Base-by-base conservation (phyloP, 1,284 basidiomycete species). In the Ceratobasidium sp. region DNA sequence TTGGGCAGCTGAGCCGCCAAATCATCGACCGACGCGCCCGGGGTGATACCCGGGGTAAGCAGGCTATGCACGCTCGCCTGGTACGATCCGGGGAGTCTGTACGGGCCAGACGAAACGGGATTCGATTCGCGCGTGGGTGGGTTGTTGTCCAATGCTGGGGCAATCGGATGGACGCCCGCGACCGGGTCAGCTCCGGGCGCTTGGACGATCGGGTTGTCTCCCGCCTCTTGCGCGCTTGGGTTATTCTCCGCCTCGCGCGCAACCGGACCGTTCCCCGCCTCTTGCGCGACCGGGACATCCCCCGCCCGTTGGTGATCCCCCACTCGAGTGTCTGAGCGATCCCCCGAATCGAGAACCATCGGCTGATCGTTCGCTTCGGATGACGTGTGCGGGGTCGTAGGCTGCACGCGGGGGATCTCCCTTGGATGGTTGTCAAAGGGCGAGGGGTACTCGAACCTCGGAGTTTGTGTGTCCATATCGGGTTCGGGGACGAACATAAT, bases 391-490 rank as follows among this genome's bases (percentile, higher is more conserved):
- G 53, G 53, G 53, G 53, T 33, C 14, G n/a, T 30, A 6, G 53
- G 18, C 28, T 36, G 28, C 53, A 36, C 53, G 53, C 53, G 53
- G 53, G 53, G 53, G 53, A 54, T 54, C 53, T 36, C 53, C 33
- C 28, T 4, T 8, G 1, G 1, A 7, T 38, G 7, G 16, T 54
- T 18, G 53, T 59, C 58, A 38, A 59, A 59, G 58, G 58, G 58
- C 58, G 58, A 38, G 33, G 58, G 40, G 12, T 18, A 11, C 58
- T 54, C 53, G 53, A 54, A 54, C 53, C 53, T 54, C 53, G 53
- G 53, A 16, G 58, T 59, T 1, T 14, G 46, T 5, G 46, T n/a
- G 46, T 49, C 46, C n/a, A 49, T n/a, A 49, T 49, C 46, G 36
- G n/a, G n/a, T 3, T 42, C 58, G 58, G 36, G 58, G n/a, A 30